These are phyloP conservation scores for Phytopythium mirpurense DNA, from an alignment of 352 stramenopile genomes.

Conservation along the genomic window DNA sequence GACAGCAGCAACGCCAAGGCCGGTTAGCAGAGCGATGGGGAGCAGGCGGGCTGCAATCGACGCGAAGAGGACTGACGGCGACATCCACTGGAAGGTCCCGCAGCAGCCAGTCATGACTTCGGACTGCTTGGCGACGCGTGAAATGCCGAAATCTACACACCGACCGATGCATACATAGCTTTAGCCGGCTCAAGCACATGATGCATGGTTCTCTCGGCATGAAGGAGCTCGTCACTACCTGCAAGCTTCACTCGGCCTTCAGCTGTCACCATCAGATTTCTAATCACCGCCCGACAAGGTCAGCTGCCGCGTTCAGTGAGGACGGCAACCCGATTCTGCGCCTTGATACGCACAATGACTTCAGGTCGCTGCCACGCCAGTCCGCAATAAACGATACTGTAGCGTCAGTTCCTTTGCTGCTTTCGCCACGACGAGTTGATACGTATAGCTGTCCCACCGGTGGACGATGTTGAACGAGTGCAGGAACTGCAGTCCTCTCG, in stretches of 20 bases:
- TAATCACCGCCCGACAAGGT: slow-evolving; percentile 10
- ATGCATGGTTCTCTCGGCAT: not conserved
- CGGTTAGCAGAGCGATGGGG: too few relatives aligned
- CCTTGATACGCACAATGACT: slow-evolving; percentile 54
- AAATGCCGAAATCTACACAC: slow-evolving; percentile 74
- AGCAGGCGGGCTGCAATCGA: not conserved
- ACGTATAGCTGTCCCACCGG: slow-evolving; percentile 18
- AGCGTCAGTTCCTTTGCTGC: not conserved
- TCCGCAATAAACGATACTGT: not conserved
- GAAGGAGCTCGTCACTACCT: slow-evolving; percentile 13
- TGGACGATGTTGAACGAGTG: slow-evolving; percentile 83
- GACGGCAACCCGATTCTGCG: not conserved
- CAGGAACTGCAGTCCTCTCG: slow-evolving; percentile 65
- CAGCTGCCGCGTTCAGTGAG: not conserved
- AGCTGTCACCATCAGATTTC: slow-evolving; percentile 67
- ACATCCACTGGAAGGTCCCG: slow-evolving; percentile 83
- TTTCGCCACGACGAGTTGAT: not conserved
- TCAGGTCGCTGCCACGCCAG: slow-evolving; percentile 52
- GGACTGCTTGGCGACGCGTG: slow-evolving; percentile 40
- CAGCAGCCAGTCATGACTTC: slow-evolving; percentile 72
- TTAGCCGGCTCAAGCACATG: too few relatives aligned
- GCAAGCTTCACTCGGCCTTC: slow-evolving; percentile 73
- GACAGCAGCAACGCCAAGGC: not conserved
- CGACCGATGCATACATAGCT: too few relatives aligned
- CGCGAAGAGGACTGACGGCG: slow-evolving; percentile 37